These are phyloP conservation scores for Plantago coronopus DNA, from an alignment of 305 asterid species.

Conservation along the genomic window DNA sequence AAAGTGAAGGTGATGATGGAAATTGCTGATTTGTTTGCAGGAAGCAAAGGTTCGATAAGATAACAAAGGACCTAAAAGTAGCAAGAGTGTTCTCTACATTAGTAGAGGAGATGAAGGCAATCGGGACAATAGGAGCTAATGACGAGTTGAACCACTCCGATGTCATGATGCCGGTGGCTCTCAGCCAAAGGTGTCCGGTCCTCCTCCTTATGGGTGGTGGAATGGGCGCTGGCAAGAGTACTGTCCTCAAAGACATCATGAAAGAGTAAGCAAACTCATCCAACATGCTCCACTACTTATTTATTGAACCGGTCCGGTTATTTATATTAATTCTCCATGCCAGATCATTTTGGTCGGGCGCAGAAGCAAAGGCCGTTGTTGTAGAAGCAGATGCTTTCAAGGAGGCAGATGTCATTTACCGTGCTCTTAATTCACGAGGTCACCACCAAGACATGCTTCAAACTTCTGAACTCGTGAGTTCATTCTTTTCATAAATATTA, in stretches of 20 bases:
- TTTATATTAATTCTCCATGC: neutral
- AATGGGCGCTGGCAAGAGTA: constrained; percentile 99
- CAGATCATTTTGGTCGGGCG: constrained; percentile 85
- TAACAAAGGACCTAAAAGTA: constrained; percentile 70
- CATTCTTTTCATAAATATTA: too few relatives aligned
- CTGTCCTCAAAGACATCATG: constrained; percentile 86
- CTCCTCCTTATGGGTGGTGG: constrained; percentile 99
- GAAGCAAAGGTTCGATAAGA: constrained; percentile 78
- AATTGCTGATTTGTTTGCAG: constrained; percentile 25
- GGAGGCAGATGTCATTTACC: constrained; percentile 81
- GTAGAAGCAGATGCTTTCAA: constrained; percentile 97
- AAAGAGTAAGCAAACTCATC: constrained; percentile 58
- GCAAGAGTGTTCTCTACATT: constrained; percentile 63
- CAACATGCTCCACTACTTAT: too few relatives aligned
- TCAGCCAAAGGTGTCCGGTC: constrained; percentile 69
- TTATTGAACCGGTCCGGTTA: too few relatives aligned
- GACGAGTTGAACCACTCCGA: constrained; percentile 45
- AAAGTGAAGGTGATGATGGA: neutral
- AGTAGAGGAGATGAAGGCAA: constrained; percentile 83
- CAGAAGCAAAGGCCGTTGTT: constrained; percentile 69
- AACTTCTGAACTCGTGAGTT: constrained; percentile 77
- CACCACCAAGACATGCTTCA: constrained; percentile 96
- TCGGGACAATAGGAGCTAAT: constrained; percentile 31
- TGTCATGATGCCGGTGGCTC: constrained; percentile 82
- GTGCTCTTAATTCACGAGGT: constrained; percentile 76